Evolutionary conservation across 495 filamentous ascomycete genomes (phyloP), one percentile per base, ranked within the genome.

Genomic region (Penicillium alfredii): DNA sequence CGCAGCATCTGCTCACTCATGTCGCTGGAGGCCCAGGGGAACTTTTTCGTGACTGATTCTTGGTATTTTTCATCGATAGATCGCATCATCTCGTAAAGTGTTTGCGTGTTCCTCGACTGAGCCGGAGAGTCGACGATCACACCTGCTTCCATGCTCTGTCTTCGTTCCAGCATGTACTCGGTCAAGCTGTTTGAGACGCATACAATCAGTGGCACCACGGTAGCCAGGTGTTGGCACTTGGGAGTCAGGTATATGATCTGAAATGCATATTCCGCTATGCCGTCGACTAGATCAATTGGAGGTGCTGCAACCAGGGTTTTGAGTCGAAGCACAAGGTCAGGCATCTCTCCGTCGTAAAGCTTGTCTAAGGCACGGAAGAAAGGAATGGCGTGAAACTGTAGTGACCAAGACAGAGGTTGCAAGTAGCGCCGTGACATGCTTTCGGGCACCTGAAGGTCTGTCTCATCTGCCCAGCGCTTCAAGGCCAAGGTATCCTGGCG

Each of bases 11-110:
- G 27, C 3, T 60, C 55, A 33, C 58, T 68, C 14, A 53, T 31
- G 10, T 71, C 68, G 13, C 54, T 58, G 2, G 61, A 58, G 1
- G 62, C 21, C 53, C 61, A 61, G 14, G 61, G 39, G 6, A 55
- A 56, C 29, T 71, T 69, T 31, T 69, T 69, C 3, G 46, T 39
- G 8, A 71, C 50, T 35, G 57, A 54, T 13, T 35, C 37, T 30
- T 69, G 59, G 19, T 64, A 67, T 14, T 44, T 45, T 18, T 55
- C 42, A 46, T 66, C 58, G 8, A 61, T 39, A 15, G 35, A 45
- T 9, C 54, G 57, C 3, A 61, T 31, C 12, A 56, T 48, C 5
- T 35, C 40, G 39, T 66, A 64, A 10, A 59, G 38, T 6, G 36
- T 10, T 13, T 51, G 44, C n/a, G 56, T 25, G 8, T 30, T 41